These are phyloP conservation scores for Nakazawaea wyomingensis DNA, from an alignment of 805 yeast genomes.

Conservation along the genomic window DNA sequence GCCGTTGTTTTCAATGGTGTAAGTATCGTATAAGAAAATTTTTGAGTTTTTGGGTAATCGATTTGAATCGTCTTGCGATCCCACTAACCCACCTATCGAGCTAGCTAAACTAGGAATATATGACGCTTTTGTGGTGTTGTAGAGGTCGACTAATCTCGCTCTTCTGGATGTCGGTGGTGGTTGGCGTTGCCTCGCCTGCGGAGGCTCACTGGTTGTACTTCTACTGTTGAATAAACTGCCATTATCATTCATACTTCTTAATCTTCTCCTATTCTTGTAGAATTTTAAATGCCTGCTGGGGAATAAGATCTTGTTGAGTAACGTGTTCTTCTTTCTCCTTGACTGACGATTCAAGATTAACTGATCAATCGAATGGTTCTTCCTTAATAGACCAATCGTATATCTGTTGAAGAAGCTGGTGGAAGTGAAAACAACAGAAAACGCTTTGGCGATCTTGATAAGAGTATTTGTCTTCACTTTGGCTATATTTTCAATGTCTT, in stretches of 20 bases:
- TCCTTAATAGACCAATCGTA: constrained; percentile 10
- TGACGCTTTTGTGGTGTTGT: constrained; percentile 43
- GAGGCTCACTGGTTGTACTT: neutral
- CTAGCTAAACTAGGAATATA: constrained; percentile 43
- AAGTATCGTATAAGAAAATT: constrained; percentile 57
- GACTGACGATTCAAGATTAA: neutral
- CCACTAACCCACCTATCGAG: constrained; percentile 24
- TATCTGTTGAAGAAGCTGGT: constrained; percentile 7
- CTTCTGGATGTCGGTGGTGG: constrained; percentile 17
- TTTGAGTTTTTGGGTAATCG: constrained; percentile 51
- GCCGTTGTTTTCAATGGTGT: constrained; percentile 32
- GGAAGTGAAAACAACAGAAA: constrained; percentile 5
- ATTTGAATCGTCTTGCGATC: constrained; percentile 20
- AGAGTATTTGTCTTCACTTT: constrained; percentile 11
- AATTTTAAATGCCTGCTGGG: constrained; percentile 10
- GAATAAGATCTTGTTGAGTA: constrained; percentile 8
- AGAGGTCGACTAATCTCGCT: constrained; percentile 40
- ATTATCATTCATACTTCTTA: constrained; percentile 8
- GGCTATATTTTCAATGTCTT: neutral
- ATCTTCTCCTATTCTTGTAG: constrained; percentile 4
- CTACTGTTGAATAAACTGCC: neutral
- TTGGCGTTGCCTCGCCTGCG: constrained; percentile 11
- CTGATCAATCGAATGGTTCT: constrained; percentile 4
- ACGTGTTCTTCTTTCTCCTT: neutral
- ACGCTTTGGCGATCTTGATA: constrained; percentile 10